Evolutionary conservation across 495 filamentous ascomycete species (phyloP), one percentile per base, ranked within the genome.

Genomic region (Jackrogersella multiformis): DNA sequence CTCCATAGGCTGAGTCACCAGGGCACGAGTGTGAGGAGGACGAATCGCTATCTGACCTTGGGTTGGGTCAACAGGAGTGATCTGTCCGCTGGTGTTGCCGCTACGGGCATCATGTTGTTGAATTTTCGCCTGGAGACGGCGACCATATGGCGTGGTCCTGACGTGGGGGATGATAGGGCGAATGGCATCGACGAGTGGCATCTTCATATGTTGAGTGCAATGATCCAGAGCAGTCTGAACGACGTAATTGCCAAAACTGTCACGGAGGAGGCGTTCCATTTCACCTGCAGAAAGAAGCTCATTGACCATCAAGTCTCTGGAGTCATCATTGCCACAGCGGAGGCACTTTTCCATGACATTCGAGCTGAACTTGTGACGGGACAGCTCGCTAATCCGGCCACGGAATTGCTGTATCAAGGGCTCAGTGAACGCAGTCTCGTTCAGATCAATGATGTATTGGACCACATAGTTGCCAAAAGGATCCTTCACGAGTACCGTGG

Each of bases 281-380:
- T 97, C 93, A 20, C 80, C 80, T 0, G 89, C 84, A 23, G 78
- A 72, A 24, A 96, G 80, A 69, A 98, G 88, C 82, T 97, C 94
- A 15, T 90, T 85, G 56, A 97, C 89, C 79, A 99, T 86, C 65
- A 88, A 83, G 68, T 92, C 90, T 69, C 90, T 92, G 38, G 90
- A 88, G 3, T 78, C 76, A 4, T 82, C 72, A 39, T 89, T 85
- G 0, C 92, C 88, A 72, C 90, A 93, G 24, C 94, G 92, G 45
- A 99, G 86, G 74, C 94, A 97, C 78, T 98, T 98, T 80, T 99
- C 95, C 59, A 99, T 92, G 49, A 99, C 95, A 71, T 99, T 99
- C 56, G 94, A 97, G 81, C 93, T 97, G 81, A 99, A 99, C 78
- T 99, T 99, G 77, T 98, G 96, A 79, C 92, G 95, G 3, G 96